A percentile compares a stretch with the other conserved stretches of the same genome.
Evolutionary conservation across 257 asterid genomes (phyloP).

Genomic region (Anisodus acutangulus): DNA sequence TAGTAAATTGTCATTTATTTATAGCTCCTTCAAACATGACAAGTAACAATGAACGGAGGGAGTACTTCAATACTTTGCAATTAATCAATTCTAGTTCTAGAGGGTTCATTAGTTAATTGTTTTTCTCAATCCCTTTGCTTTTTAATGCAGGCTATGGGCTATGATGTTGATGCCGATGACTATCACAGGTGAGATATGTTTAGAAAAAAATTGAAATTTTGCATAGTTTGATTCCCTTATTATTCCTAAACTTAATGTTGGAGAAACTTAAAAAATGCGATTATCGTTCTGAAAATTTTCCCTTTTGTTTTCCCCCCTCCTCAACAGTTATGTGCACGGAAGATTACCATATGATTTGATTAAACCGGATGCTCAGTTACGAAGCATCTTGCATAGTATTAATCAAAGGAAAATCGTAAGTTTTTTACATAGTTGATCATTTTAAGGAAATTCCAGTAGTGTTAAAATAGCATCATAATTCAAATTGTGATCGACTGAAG

Average conservation of each 20-base stretch:
- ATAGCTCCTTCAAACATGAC: too few relatives aligned
- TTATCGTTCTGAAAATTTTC: background rate
- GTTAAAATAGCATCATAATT: background rate
- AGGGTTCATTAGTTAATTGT: background rate
- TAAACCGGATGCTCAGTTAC: conserved; percentile 62
- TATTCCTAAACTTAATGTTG: background rate
- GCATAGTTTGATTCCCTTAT: background rate
- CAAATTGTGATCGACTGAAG: background rate
- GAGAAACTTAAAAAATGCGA: background rate
- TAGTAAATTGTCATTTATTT: too few relatives aligned
- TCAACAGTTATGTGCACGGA: conserved; percentile 81
- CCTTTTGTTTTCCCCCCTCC: background rate
- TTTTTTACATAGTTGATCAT: background rate
- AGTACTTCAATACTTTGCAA: background rate
- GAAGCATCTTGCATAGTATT: conserved; percentile 58
- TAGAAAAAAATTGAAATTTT: background rate
- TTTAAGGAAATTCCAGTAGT: background rate
- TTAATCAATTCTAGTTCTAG: background rate
- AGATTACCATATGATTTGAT: conserved; percentile 79
- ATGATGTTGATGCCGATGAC: conserved; percentile 74
- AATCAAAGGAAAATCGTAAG: conserved; percentile 77
- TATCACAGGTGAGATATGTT: conserved; percentile 68
- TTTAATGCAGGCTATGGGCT: conserved; percentile 65
- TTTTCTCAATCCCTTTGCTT: background rate
- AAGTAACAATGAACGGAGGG: too few relatives aligned